Base-by-base conservation (phyloP, 169 alveolate genomes). In the Plasmodium sp. region DNA sequence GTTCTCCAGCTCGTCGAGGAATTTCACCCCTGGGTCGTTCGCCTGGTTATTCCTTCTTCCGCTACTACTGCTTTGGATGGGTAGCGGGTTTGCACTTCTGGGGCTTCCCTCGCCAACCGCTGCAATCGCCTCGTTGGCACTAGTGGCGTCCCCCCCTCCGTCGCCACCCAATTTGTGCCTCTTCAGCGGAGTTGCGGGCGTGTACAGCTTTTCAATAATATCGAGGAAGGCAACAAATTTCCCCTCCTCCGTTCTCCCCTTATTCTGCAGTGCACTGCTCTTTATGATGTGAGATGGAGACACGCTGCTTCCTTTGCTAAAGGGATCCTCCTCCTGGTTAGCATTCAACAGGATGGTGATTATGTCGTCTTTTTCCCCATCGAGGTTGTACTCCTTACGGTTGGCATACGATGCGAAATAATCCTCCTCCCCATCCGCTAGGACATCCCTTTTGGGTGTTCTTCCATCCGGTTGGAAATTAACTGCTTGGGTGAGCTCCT, bases 151-250 rank as follows among this genome's bases (percentile, higher is more conserved):
- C 7, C 45, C 80, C 2, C 72, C 22, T 2, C 39, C 22, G 7
- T 74, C 84, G 41, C 18, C 36, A 18, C 34, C 31, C 27, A 73
- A 12, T 81, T 34, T 43, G 58, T 36, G n/a, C 27, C n/a, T 92
- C 77, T 81, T 88, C 3, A 5, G 7, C 18, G 18, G 12, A 7
- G 2, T 16, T 48, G 22, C 5, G 9, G 79, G 71, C 0, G 92
- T 18, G 45, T 92, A 92, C 18, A 92, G 39, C 31, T 45, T 71
- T 51, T 92, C 95, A 18, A 92, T 92, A 12, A 92, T 92, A 41
- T 92, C 95, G 0, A 92, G 82, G 18, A 92, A 92, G 3, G 94
- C 92, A 36, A 90, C 27, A 56, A 81, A 81, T 27, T 62, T 92
- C n/a, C 72, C 22, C 62, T 82, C 86, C 14, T 92, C 92, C 16